Evolutionary conservation across 2,329 filamentous ascomycete species (phyloP).

Genomic region (Ophiostoma ulmi): DNA sequence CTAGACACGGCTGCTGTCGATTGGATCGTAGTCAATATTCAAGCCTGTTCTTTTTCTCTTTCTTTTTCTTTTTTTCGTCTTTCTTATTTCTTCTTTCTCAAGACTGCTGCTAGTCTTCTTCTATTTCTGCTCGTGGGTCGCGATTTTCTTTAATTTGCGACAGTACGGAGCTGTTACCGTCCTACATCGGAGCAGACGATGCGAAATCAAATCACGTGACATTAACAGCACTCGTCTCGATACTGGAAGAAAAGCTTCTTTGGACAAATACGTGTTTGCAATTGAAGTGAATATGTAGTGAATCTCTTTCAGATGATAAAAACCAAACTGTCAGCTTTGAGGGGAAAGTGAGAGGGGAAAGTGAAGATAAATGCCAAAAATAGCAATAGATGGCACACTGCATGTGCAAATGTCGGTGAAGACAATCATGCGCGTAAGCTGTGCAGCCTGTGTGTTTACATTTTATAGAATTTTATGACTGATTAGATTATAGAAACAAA

Average conservation of each 20-base stretch:
- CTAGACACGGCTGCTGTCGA: neutral
- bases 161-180: neutral
- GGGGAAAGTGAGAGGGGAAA: neutral
- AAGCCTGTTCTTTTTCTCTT: neutral
- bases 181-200: neutral
- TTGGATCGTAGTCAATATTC: neutral
- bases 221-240: too few species aligned
- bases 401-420: constrained; percentile 13
- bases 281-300: neutral
- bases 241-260: too few species aligned
- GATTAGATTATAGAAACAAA: neutral
- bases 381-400: neutral
- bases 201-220: neutral
- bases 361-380: neutral
- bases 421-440: neutral
- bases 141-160: neutral
- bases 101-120: neutral
- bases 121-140: neutral
- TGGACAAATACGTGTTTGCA: neutral
- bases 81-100: neutral
- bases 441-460: neutral
- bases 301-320: neutral
- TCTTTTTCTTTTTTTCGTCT: neutral
- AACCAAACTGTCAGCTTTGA: neutral
- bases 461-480: neutral